Base-by-base conservation (phyloP, 352 stramenopile genomes). In the Pythium phragmitis region DNA sequence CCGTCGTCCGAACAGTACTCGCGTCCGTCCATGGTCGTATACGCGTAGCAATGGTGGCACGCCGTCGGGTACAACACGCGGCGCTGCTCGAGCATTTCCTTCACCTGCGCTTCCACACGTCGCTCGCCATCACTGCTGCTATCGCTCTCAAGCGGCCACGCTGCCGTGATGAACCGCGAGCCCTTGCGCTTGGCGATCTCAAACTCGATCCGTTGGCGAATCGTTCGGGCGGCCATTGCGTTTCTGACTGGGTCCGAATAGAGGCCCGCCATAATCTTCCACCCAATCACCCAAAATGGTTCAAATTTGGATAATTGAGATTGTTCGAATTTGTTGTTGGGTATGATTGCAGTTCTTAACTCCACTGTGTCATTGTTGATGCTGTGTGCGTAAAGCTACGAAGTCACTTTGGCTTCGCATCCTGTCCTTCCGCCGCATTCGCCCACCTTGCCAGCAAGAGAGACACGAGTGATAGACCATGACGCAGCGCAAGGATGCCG, bases 121-220 rank as follows among this genome's bases (percentile, higher is more conserved):
- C 23, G 47, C 28, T 69, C 74, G 48, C 36, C 49, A 30, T n/a
- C 45, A 33, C 36, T 68, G 17, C 46, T 41, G 6, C 46, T 33
- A 11, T 23, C 43, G 30, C 23, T 51, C n/a, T 67, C 52, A 16
- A 92, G 61, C 26, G 85, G 85, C 74, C 74, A 88, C 33, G 72
- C 79, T 5, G 79, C 80, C 7, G 80, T 73, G 65, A 92, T 91
- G 73, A 93, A 93, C 60, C 85, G 82, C 42, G 85, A 93, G 58
- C 81, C 80, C 69, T 91, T 94, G 68, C 81, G 82, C 77, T 94
- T 94, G 23, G 73, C 78, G 61, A 85, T 86, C 72, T 94, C 82
- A 54, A 89, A 68, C 73, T 91, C 77, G 54, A 92, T 66, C 16
- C 74, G 72, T 42, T 64, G 58, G 30, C 69, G 66, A 60, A 94